These are phyloP conservation scores for Cladosporium phlei DNA, from an alignment of 2,329 filamentous ascomycete species.

Conservation along the genomic window DNA sequence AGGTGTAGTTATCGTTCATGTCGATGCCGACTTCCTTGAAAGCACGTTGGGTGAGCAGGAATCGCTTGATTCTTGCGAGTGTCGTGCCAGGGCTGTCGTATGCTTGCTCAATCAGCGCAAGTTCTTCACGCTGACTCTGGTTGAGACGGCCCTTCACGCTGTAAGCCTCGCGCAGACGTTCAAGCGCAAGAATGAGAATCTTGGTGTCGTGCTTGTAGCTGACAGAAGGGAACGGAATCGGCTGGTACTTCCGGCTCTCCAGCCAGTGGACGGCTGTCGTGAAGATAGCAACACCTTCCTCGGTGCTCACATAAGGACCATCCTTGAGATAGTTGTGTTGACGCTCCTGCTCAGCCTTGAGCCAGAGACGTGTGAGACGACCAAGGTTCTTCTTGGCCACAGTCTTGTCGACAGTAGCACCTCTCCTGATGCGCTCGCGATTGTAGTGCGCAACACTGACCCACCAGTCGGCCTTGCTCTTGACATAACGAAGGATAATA, in stretches of 20 bases:
- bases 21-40: conserved; percentile 99
- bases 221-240: conserved; percentile 96
- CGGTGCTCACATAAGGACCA: conserved; percentile 94
- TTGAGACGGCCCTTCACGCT: conserved; percentile 96
- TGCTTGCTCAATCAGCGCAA: conserved; percentile 94
- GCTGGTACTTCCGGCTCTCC: conserved; percentile 95
- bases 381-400: conserved; percentile 99
- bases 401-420: conserved; percentile 97
- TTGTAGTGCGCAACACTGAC: conserved; percentile 99
- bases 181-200: conserved; percentile 90
- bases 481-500: conserved; percentile 96
- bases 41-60: conserved; percentile 90
- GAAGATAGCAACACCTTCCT: conserved; percentile 97
- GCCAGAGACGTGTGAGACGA: conserved; percentile 87
- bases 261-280: conserved; percentile 99
- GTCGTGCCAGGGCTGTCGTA: conserved; percentile 98
- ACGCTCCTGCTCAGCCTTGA: conserved; percentile 96
- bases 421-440: conserved; percentile 89
- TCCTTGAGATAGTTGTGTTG: conserved; percentile 99
- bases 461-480: conserved; percentile 99
- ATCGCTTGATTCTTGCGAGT: conserved; percentile 92
- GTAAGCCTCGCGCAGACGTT: conserved; percentile 89
- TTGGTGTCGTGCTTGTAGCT: conserved; percentile 99
- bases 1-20: conserved; percentile 99
- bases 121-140: conserved; percentile 93